These are phyloP conservation scores for Nitzschia sp. DNA, from an alignment of 108 stramenopile genomes.

Conservation along the genomic window DNA sequence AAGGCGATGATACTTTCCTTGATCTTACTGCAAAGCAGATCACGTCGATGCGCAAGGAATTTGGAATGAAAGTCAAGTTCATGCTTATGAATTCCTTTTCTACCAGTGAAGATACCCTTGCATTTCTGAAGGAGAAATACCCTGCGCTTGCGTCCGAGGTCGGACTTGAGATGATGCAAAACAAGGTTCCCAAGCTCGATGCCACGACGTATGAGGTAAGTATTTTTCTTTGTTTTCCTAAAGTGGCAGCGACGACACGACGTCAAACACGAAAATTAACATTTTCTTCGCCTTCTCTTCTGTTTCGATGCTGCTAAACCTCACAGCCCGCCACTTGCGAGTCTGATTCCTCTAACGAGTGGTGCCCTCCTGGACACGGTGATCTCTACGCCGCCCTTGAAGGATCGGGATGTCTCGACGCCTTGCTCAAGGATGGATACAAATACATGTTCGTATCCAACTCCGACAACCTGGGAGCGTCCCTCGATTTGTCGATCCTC, in stretches of 20 bases:
- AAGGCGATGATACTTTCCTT: conserved; percentile 97
- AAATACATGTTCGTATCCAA: conserved; percentile 99
- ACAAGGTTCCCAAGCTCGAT: conserved; percentile 98
- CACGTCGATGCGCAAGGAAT: conserved; percentile 89
- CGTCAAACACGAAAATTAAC: background rate
- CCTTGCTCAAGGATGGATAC: conserved; percentile 91
- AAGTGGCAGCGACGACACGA: too few relatives aligned
- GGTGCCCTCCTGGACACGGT: conserved; percentile 99
- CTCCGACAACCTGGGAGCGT: conserved; percentile 99
- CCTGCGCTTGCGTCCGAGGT: conserved; percentile 88
- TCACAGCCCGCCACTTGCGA: conserved; percentile 78
- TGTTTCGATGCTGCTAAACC: too few relatives aligned
- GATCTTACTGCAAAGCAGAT: conserved; percentile 99
- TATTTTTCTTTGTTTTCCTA: too few relatives aligned
- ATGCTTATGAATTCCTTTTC: conserved; percentile 99
- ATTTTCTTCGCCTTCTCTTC: background rate
- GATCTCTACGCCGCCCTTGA: conserved; percentile 98
- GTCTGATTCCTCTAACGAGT: conserved; percentile 88
- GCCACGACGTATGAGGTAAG: conserved; percentile 83
- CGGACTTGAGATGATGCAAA: conserved; percentile 98
- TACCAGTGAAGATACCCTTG: conserved; percentile 94
- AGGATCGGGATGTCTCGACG: conserved; percentile 93
- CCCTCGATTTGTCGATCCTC: conserved; percentile 92
- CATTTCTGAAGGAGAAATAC: conserved; percentile 85
- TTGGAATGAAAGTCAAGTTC: conserved; percentile 93